phyloP scores from a whole-genome alignment of 2,329 filamentous ascomycete genomes.

The Gnomoniopsis smithogilvyi region DNA sequence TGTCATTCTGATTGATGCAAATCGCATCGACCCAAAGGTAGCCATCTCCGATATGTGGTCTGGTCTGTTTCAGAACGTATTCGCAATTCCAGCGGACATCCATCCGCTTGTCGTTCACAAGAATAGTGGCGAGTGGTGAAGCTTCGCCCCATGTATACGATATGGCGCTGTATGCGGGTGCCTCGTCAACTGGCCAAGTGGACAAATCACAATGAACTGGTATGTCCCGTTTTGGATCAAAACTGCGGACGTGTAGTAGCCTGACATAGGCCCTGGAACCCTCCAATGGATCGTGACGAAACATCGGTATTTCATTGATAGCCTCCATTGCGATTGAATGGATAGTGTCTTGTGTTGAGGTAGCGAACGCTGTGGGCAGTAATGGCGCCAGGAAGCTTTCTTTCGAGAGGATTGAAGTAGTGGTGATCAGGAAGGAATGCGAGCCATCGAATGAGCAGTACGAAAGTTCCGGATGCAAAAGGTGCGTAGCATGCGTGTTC shows the following conservation, averaged over 20 bases:
- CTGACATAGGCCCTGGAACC: not conserved
- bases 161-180: not conserved
- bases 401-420: too few species aligned
- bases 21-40: conserved; percentile 12
- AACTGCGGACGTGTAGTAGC: not conserved
- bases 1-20: conserved; percentile 8
- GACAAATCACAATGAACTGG: not conserved
- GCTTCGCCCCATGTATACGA: conserved; percentile 6
- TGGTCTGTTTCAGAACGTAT: conserved; percentile 2
- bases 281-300: not conserved
- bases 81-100: conserved; percentile 6
- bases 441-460: too few species aligned
- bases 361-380: too few species aligned
- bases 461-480: too few species aligned
- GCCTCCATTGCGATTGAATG: too few species aligned
- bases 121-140: not conserved
- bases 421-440: too few species aligned
- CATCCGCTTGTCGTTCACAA: not conserved
- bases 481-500: too few species aligned
- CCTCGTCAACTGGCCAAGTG: not conserved
- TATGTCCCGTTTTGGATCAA: not conserved
- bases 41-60: not conserved
- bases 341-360: too few species aligned
- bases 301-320: not conserved
- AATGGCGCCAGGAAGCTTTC: too few species aligned